Percentiles rank a stretch among this genome's conserved stretches.
These are phyloP conservation scores for Vanilla planifolia DNA, from an alignment of 106 monocot genomes.

Conservation along the genomic window DNA sequence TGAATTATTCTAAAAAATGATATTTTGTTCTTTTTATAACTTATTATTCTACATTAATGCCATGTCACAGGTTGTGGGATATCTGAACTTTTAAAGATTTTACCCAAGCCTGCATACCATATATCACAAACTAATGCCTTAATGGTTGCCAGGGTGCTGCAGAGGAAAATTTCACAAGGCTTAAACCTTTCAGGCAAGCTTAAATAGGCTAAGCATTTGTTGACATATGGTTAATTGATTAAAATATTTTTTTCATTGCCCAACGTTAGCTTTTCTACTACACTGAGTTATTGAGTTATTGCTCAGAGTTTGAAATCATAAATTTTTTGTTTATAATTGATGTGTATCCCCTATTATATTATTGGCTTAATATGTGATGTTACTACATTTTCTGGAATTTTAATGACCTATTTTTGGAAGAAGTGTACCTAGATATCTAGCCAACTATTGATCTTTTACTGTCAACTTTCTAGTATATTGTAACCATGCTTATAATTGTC, in stretches of 20 bases:
- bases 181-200: slow-evolving; percentile 21
- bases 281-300: not conserved
- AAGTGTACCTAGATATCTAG: no score
- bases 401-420: no score
- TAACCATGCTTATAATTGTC: no score
- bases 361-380: not conserved
- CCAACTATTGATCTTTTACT: no score
- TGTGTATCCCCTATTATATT: not conserved
- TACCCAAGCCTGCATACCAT: slow-evolving; percentile 6
- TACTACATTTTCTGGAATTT: no score
- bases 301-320: not conserved
- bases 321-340: not conserved
- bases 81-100: slow-evolving; percentile 8
- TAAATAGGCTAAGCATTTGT: not conserved
- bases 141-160: slow-evolving; percentile 3
- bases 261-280: not conserved
- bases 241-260: not conserved
- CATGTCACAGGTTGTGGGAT: slow-evolving; percentile 18
- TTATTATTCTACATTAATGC: not conserved
- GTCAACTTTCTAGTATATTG: no score
- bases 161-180: slow-evolving; percentile 11
- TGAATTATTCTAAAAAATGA: not conserved
- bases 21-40: not conserved
- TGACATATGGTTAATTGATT: not conserved
- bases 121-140: slow-evolving; percentile 5